Conservation (phyloP, 2,329 filamentous ascomycete genomes). For the Meredithiella fracta region DNA sequence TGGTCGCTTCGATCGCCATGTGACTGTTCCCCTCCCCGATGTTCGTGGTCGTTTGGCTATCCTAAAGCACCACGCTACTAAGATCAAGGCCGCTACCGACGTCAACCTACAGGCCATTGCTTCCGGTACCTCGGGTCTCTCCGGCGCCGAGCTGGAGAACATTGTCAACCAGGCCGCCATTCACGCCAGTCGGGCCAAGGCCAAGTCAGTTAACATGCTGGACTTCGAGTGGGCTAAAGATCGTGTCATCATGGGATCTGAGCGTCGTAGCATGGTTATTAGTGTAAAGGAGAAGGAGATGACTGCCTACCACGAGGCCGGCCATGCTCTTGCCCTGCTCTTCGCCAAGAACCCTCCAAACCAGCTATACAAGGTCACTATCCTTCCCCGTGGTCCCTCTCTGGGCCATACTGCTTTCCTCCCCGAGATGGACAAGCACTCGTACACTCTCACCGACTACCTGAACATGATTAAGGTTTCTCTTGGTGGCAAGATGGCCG, state of each 20-base stretch:
- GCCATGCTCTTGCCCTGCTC: slow-evolving; percentile 79
- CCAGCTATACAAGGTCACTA: slow-evolving; percentile 90
- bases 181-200: slow-evolving; percentile 77
- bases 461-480: slow-evolving; percentile 62
- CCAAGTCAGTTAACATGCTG: slow-evolving; percentile 52
- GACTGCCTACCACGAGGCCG: slow-evolving; percentile 94
- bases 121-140: slow-evolving; percentile 76
- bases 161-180: slow-evolving; percentile 93
- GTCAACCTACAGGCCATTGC: slow-evolving; percentile 76
- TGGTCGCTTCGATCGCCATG: slow-evolving; percentile 87
- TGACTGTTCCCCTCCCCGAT: slow-evolving; percentile 76
- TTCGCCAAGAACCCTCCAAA: slow-evolving; percentile 56
- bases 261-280: slow-evolving; percentile 77
- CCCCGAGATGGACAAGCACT: slow-evolving; percentile 85
- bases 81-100: slow-evolving; percentile 63
- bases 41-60: slow-evolving; percentile 87
- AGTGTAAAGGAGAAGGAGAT: slow-evolving; percentile 85
- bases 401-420: slow-evolving; percentile 78
- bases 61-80: slow-evolving; percentile 81
- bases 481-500: slow-evolving; percentile 75
- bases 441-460: slow-evolving; percentile 70
- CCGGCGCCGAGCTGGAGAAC: slow-evolving; percentile 90
- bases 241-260: slow-evolving; percentile 92
- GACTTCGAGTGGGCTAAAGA: slow-evolving; percentile 98
- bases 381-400: slow-evolving; percentile 75